Base-by-base conservation (phyloP, 2,329 filamentous ascomycete species). In the Lasiodiplodia theobromae region DNA sequence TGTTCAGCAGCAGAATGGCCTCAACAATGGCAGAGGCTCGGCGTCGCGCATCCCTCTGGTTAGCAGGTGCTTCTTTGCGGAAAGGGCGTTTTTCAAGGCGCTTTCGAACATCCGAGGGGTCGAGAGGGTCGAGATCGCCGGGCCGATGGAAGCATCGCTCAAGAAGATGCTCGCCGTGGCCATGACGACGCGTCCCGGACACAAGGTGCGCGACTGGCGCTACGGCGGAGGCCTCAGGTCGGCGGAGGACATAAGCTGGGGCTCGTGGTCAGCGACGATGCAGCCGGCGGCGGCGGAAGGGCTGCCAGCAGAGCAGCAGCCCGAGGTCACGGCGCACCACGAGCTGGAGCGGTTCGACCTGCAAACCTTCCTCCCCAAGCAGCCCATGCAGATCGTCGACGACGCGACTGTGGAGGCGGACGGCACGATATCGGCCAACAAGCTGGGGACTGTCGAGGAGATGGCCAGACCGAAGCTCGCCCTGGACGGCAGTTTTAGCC, bases 31-130 rank as follows among this genome's bases (percentile, higher is more conserved):
- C 14, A 37, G 63, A 14, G 34, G 28, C 12, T 18, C 28, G 8
- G 23, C 10, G 6, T 56, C 31, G 37, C 37, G 12, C 21, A 5
- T 49, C 12, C 10, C 54, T 14, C 7, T 57, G 12, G 38, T 71
- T 0, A 38, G 18, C n/a, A 7, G 16, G 8, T 14, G 10, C 57
- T 65, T 70, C 56, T 68, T 68, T 37, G 68, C 66, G 2, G 71
- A 73, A 34, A 71, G 69, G 34, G 57, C 47, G 3, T 21, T 73
- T 11, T 51, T 71, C 11, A 71, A 66, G 23, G 71, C 74, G 7
- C 69, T 75, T 2, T 67, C 72, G 10, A 70, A 69, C 2, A 70
- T 74, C 54, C 72, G 72, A 4, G 71, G 69, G 18, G 60, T 75
- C 5, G 28, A 65, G n/a, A 58, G 67, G 2, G 68, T 73, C 47